Conservation (phyloP, 306 rosid genomes). For the Pterocarpus macrocarpus region DNA sequence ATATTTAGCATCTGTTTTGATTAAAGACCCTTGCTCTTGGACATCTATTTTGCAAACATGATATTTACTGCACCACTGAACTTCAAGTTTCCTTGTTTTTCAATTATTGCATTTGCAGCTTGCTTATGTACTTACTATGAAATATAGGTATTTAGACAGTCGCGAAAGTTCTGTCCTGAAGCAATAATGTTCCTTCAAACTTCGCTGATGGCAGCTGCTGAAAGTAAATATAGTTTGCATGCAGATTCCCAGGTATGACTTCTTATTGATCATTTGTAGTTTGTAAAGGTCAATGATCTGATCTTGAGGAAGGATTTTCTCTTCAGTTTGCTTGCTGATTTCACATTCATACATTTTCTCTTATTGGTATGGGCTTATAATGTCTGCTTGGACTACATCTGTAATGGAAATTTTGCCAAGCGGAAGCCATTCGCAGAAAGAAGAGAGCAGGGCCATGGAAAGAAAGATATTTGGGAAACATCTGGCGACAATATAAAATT, state of each 20-base stretch:
- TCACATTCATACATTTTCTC: not conserved
- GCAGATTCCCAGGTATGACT: constrained; percentile 73
- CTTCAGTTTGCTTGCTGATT: constrained; percentile 11
- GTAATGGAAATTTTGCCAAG: not conserved
- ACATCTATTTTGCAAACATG: not conserved
- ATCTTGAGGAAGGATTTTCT: constrained; percentile 1
- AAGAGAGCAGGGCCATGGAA: constrained; percentile 16
- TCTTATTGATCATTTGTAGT: constrained; percentile 25
- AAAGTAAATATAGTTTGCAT: constrained; percentile 49
- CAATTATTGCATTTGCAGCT: constrained; percentile 35
- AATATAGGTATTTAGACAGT: constrained; percentile 75
- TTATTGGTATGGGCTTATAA: not conserved
- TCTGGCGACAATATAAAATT: not conserved
- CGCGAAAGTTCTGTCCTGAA: constrained; percentile 88
- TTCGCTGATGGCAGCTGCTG: constrained; percentile 65
- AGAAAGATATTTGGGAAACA: not conserved
- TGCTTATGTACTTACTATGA: constrained; percentile 42
- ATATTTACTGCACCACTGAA: constrained; percentile 26
- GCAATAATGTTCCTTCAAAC: constrained; percentile 72
- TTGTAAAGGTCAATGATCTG: constrained; percentile 16
- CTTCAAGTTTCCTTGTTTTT: constrained; percentile 17
- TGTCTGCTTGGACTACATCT: not conserved
- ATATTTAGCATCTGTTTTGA: constrained; percentile 16
- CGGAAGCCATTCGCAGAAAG: not conserved
- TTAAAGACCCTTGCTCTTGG: constrained; percentile 29